These are phyloP conservation scores for Bacidia rubella DNA, from an alignment of 495 filamentous ascomycete genomes.

Conservation along the genomic window DNA sequence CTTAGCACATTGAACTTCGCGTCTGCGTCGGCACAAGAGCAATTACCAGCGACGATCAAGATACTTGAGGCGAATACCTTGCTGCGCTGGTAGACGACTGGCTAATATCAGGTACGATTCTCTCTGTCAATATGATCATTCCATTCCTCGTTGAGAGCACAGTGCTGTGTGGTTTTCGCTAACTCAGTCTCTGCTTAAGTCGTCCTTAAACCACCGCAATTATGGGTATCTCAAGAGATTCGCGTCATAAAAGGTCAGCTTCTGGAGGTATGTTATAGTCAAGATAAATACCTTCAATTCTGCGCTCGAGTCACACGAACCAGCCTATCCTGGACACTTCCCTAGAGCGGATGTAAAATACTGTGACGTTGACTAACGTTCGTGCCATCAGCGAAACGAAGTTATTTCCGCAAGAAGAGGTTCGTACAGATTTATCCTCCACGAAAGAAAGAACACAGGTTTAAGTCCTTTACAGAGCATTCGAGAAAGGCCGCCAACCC, in stretches of 20 bases:
- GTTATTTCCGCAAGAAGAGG: conserved; percentile 83
- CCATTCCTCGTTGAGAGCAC: too few relatives aligned
- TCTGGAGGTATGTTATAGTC: conserved; percentile 40
- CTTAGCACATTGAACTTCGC: background rate
- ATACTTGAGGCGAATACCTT: background rate
- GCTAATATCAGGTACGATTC: conserved; percentile 9
- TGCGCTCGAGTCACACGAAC: background rate
- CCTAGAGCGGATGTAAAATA: background rate
- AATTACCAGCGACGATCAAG: background rate
- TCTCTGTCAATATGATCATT: background rate
- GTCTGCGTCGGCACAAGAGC: background rate
- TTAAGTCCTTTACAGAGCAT: conserved; percentile 55
- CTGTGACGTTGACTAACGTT: background rate
- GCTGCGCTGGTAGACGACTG: conserved; percentile 15
- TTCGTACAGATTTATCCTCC: conserved; percentile 31
- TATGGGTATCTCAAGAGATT: conserved; percentile 99
- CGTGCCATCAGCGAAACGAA: conserved; percentile 55
- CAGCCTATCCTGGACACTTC: background rate
- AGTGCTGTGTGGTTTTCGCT: too few relatives aligned
- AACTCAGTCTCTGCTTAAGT: conserved; percentile 7
- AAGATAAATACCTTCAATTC: background rate
- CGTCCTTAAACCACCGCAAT: conserved; percentile 51
- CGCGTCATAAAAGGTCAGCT: conserved; percentile 96
- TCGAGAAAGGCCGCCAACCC: conserved; percentile 98
- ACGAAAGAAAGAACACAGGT: background rate